Evolutionary conservation across 2,329 filamentous ascomycete species (phyloP), one percentile per base, ranked within the genome.

Genomic region (Ascochyta rabiei): DNA sequence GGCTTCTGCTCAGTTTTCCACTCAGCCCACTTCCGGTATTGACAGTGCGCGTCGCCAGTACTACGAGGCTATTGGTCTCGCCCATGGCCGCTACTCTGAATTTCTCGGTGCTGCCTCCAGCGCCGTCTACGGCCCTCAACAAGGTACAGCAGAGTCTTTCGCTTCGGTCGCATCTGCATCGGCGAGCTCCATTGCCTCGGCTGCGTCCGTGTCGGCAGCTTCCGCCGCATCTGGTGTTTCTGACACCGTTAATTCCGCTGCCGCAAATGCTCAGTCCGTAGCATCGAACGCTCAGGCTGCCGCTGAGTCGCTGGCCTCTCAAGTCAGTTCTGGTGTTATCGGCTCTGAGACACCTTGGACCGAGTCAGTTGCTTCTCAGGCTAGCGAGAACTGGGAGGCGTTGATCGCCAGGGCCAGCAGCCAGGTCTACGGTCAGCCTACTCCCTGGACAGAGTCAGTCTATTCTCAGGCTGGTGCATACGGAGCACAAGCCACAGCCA

Each of bases 71-170:
- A 75, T 95, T 21, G 91, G 91, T 24, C 74, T 91, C 39, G 91
- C 91, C 0, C 89, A 96, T 66, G 90, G 87, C 38, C 85, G 88
- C 33, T 95, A 95, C 72, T 86, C 87, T 5, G 87, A 88, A 44
- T 93, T 95, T 67, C 61, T 95, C 2, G 81, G 81, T 12, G 86
- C 87, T 4, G 90, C 89, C 7, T 91, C 89, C 9, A 86, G 83
- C 31, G 89, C 87, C 18, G 79, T 91, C 35, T 87, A 85, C 50
- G 81, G 82, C 47, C 74, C 79, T 33, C 59, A 72, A 24, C 71
- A 74, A 52, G 70, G 70, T 8, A 69, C 64, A 3, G 42, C 72
- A 1, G 69, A 73, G 48, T 75, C 72, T 18, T 37, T 75, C 26
- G 70, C 66, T 23, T 74, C 72, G 15, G 67, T 71, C 5, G 69